Base-by-base conservation (phyloP, 139 green algal species). In the Chlorella sp. region DNA sequence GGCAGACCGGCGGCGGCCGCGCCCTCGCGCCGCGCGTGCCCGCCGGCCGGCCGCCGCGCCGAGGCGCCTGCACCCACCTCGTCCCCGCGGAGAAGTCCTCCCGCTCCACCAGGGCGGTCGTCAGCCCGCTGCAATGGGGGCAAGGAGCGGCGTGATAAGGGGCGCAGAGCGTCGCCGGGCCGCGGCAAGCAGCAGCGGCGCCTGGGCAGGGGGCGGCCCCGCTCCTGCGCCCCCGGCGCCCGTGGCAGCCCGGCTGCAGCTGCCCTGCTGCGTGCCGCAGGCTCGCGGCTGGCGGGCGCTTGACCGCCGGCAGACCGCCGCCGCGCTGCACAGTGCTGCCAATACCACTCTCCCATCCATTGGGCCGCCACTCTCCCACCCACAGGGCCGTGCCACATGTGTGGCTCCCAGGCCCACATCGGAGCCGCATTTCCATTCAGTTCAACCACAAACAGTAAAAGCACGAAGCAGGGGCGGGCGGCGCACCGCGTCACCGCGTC, bases 1-100 rank as follows among this genome's bases (percentile, higher is more conserved):
- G n/a, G n/a, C n/a, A n/a, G n/a, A n/a, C n/a, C n/a, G n/a, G n/a
- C n/a, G n/a, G n/a, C n/a, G n/a, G n/a, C n/a, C n/a, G n/a, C n/a
- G n/a, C n/a, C n/a, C n/a, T n/a, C n/a, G n/a, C n/a, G n/a, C n/a
- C n/a, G n/a, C n/a, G n/a, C n/a, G n/a, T n/a, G n/a, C n/a, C n/a
- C n/a, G n/a, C n/a, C n/a, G n/a, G n/a, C n/a, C n/a, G n/a, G n/a
- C n/a, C n/a, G n/a, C n/a, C n/a, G n/a, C n/a, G n/a, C n/a, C n/a
- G n/a, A n/a, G n/a, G n/a, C n/a, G n/a, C n/a, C n/a, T n/a, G n/a
- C n/a, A n/a, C n/a, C n/a, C n/a, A n/a, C n/a, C n/a, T n/a, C n/a
- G 96, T 99, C 29, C 96, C 96, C 5, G 83, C 81, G 23, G 75
- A 93, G 82, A 98, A 99, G 79, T 99, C 96, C 40, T 97, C 95